Conservation (phyloP, 805 yeast genomes). For the Schizosaccharomyces lindneri region DNA sequence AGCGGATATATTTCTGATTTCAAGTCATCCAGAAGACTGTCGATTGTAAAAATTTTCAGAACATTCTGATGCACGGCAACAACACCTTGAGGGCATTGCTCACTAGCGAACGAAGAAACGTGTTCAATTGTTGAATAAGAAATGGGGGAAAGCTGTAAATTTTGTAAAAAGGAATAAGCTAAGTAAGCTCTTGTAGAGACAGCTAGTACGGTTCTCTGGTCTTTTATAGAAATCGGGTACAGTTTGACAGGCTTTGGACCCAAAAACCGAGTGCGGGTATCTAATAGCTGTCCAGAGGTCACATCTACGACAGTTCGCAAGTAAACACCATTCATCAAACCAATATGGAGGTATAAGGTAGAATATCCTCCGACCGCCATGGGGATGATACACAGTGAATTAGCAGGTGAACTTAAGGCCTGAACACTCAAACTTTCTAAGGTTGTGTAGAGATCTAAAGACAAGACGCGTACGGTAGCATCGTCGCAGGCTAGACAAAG, state of each 20-base stretch:
- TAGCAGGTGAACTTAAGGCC: slow-evolving; percentile 31
- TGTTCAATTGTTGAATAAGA: slow-evolving; percentile 16
- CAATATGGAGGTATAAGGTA: slow-evolving; percentile 34
- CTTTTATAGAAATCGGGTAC: slow-evolving; percentile 15
- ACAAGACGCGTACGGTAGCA: slow-evolving; percentile 39
- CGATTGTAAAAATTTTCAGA: slow-evolving; percentile 14
- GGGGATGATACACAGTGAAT: slow-evolving; percentile 16
- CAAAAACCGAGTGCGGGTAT: slow-evolving; percentile 42
- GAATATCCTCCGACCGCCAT: slow-evolving; percentile 10
- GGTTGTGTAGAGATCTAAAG: slow-evolving; percentile 33
- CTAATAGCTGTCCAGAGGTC: slow-evolving; percentile 33
- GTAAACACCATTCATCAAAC: slow-evolving; percentile 65
- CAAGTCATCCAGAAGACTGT: slow-evolving; percentile 18
- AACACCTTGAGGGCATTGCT: slow-evolving; percentile 35
- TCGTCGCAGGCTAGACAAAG: slow-evolving; percentile 54
- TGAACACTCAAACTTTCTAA: slow-evolving; percentile 41
- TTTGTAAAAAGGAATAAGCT: slow-evolving; percentile 17
- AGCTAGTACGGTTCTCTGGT: slow-evolving; percentile 21
- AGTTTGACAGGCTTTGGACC: slow-evolving; percentile 44
- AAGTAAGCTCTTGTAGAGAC: slow-evolving; percentile 33
- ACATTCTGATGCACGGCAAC: slow-evolving; percentile 33
- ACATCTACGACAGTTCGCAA: slow-evolving; percentile 34
- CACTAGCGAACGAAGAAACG: slow-evolving; percentile 34
- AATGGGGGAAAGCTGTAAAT: slow-evolving; percentile 24
- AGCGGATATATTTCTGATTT: slow-evolving; percentile 19